Base-by-base conservation (phyloP, 352 stramenopile species). In the Globisporangium takayamanum region DNA sequence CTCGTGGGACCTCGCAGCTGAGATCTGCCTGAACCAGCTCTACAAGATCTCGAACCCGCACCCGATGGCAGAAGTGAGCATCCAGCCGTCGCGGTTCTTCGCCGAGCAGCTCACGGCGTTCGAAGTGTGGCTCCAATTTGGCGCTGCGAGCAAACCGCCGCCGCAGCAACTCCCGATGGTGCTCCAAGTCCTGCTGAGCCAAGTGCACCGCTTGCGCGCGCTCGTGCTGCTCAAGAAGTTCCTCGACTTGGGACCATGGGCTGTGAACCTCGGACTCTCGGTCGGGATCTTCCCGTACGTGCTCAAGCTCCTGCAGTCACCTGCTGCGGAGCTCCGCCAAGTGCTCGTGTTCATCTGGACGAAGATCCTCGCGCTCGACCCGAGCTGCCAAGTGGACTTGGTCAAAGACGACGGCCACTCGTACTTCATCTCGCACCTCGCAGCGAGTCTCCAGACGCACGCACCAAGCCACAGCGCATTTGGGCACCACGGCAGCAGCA, bases 261-360 rank as follows among this genome's bases (percentile, higher is more conserved):
- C 89, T 14, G 87, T 97, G 16, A 94, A 96, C 46, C 60, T 95
- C 12, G 87, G 87, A 10, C 73, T 99, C 2, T 98, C 86, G 16
- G 92, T 99, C 42, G 94, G 93, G 16, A 99, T 99, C 57, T 99
- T 99, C 58, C 97, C 97, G 4, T 99, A 99, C 62, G 96, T 99
- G 11, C 80, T 99, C 30, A 99, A 99, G 71, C 73, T 99, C 8
- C 73, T 99, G 11, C 93, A 98, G 69, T 98, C 89, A 50, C 88
- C 95, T 11, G 94, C 95, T 7, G 91, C 82, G 37, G 96, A 99
- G 61, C 94, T 99, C 42, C 96, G 97, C 10, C 93, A 97, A 53
- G 88, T 98, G 6, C 79, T 99, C 14, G 91, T 95, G 10, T 93
- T 92, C 49, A 93, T 95, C 54, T 95, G 85, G 85, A 83, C 96